Conservation (phyloP, 2,329 filamentous ascomycete species). For the Exserohilum turcica region DNA sequence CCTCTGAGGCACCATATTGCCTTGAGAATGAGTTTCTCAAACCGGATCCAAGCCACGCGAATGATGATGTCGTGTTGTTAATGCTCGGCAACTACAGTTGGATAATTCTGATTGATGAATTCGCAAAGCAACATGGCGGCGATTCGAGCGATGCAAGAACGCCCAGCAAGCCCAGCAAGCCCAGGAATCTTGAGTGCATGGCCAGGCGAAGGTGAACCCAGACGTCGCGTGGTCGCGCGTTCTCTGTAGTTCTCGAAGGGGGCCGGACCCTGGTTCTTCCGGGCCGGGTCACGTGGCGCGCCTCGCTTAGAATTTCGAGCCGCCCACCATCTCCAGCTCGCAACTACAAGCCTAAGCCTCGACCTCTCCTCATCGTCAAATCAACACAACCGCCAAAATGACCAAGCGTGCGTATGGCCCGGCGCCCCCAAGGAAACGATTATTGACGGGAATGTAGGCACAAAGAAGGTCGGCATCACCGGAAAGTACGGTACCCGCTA, state of each 20-base stretch:
- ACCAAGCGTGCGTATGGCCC: constrained; percentile 43
- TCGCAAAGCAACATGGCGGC: neutral
- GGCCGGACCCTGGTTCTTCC: constrained; percentile 16
- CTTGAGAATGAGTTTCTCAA: neutral
- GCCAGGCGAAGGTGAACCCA: neutral
- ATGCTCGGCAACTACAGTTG: neutral
- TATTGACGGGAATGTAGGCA: constrained; percentile 34
- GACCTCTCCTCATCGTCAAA: constrained; percentile 26
- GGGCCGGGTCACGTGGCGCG: neutral
- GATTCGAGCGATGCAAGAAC: neutral
- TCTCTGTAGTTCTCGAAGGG: neutral
- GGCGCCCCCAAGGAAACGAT: constrained; percentile 7
- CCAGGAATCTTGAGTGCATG: neutral
- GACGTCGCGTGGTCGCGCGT: neutral
- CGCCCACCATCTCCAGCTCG: constrained; percentile 8
- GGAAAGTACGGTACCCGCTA: constrained; percentile 97
- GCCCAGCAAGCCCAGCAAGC: neutral
- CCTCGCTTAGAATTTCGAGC: constrained; percentile 13
- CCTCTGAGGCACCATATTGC: neutral
- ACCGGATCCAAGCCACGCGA: neutral
- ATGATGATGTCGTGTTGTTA: neutral
- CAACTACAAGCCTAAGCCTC: constrained; percentile 18
- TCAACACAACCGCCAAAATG: constrained; percentile 60
- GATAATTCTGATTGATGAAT: neutral
- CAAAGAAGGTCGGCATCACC: constrained; percentile 86